Evolutionary conservation across 768 basidiomycete species (phyloP), one percentile per base, ranked within the genome.

Genomic region (Dictyophora rubrovolvata): DNA sequence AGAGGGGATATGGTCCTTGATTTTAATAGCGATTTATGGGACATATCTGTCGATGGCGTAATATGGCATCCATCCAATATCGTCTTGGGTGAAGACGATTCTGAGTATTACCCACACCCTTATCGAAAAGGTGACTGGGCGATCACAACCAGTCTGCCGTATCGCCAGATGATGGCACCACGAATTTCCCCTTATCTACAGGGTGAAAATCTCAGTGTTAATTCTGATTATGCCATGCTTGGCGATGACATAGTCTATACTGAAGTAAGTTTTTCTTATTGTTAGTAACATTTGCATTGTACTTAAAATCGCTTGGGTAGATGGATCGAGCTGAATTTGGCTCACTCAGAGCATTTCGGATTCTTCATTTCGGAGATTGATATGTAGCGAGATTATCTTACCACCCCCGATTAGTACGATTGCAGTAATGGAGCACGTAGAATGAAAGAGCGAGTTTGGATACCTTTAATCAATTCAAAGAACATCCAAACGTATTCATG

Each of bases 1-100:
- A 23, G 37, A 16, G 34, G 33, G n/a, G 52, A 52, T 50, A 52
- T 22, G 28, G 50, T 59, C 9, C 50, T 59, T n/a, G 57, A 59
- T 36, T 59, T 59, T 20, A 59, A 59, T 36, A 36, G 33, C 57
- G 21, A 59, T 52, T 21, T 59, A 20, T 51, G 50, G 49, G 35
- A 22, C n/a, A 51, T 5, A 52, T 35, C 21, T 16, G 49, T 51
- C 34, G 18, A 28, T 20, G 28, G n/a, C 9, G 48, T 59, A 23
- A 47, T 59, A 5, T 22, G 49, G 17, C 57, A 59, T 22, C n/a
- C 57, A 2, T 59, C 57, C 14, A 48, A 35, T n/a, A 53, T 59
- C 18, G 2, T 37, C 28, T 33, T 53, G 8, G 35, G 47, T 12
- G 42, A 42, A 42, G 42, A 42, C 4, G n/a, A 12, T 12, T 42